Percentiles rank a stretch among this genome's conserved stretches.
phyloP scores from a whole-genome alignment of 1,284 basidiomycete species.

The Puccinia sorghi region DNA sequence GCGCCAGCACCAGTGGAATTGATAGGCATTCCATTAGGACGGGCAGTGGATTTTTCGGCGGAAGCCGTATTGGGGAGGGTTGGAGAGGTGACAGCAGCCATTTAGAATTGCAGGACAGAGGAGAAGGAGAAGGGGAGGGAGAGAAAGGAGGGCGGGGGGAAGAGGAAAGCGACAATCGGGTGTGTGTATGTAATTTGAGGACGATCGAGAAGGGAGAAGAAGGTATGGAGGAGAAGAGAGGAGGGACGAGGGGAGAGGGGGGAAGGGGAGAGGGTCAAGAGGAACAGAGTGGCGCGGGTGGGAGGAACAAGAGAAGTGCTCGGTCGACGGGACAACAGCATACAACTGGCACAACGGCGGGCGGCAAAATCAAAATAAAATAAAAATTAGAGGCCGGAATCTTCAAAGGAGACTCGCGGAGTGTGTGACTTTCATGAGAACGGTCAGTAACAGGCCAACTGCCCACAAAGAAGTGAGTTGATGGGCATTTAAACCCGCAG shows the following conservation, averaged over 20 bases:
- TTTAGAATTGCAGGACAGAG: slow-evolving; percentile 24
- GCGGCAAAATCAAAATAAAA: not conserved
- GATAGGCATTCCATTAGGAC: slow-evolving; percentile 39
- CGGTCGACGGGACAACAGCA: not conserved
- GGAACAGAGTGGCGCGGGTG: not conserved
- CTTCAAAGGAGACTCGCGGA: too few relatives aligned
- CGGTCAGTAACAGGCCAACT: not conserved
- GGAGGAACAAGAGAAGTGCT: not conserved
- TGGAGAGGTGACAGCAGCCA: slow-evolving; percentile 46
- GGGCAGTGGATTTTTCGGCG: slow-evolving; percentile 49
- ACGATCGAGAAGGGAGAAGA: not conserved
- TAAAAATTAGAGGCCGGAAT: too few relatives aligned
- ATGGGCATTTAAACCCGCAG: too few relatives aligned
- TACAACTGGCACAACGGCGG: not conserved
- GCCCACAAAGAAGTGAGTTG: too few relatives aligned
- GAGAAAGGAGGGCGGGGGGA: slow-evolving; percentile 1
- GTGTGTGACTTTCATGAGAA: not conserved
- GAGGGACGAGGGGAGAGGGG: not conserved
- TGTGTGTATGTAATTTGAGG: not conserved
- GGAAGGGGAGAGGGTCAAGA: not conserved
- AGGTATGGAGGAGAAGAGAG: not conserved
- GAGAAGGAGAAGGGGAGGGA: slow-evolving; percentile 30
- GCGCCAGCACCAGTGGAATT: slow-evolving; percentile 49
- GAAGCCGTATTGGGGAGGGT: slow-evolving; percentile 54
- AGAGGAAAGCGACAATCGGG: not conserved